Evolutionary conservation across 176 grass and related monocot genomes (phyloP).

Genomic region (Hsuehochloa calcarea): DNA sequence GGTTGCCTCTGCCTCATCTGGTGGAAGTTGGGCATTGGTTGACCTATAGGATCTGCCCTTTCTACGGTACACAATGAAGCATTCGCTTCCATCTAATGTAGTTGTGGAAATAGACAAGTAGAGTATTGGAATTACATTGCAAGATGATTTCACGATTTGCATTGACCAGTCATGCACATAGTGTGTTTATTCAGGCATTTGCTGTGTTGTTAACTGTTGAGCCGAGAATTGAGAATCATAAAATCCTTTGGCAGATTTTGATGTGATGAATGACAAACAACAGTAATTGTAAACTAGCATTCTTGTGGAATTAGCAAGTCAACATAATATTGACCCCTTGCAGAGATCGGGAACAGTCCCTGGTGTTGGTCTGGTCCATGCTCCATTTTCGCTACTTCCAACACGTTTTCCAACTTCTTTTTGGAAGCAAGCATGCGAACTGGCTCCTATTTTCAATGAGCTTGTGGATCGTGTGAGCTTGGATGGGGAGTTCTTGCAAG

Average conservation of each 20-base stretch:
- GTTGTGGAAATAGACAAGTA: too few species aligned
- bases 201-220: background rate
- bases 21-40: background rate
- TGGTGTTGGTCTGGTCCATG: constrained; percentile 85
- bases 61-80: background rate
- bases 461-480: constrained; percentile 91
- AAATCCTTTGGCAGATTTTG: background rate
- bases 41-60: background rate
- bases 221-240: background rate
- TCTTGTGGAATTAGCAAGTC: background rate
- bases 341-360: constrained; percentile 84
- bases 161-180: too few species aligned
- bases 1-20: background rate
- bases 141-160: too few species aligned
- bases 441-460: constrained; percentile 87
- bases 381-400: constrained; percentile 69
- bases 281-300: background rate
- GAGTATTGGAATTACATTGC: too few species aligned
- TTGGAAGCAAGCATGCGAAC: constrained; percentile 75
- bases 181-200: too few species aligned
- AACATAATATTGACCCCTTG: constrained; percentile 19
- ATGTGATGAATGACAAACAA: background rate
- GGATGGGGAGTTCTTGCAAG: constrained; percentile 80
- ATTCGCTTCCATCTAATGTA: too few species aligned
- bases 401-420: constrained; percentile 45